Conservation (phyloP, 179 eudicot species). For the Beta corolliflora region DNA sequence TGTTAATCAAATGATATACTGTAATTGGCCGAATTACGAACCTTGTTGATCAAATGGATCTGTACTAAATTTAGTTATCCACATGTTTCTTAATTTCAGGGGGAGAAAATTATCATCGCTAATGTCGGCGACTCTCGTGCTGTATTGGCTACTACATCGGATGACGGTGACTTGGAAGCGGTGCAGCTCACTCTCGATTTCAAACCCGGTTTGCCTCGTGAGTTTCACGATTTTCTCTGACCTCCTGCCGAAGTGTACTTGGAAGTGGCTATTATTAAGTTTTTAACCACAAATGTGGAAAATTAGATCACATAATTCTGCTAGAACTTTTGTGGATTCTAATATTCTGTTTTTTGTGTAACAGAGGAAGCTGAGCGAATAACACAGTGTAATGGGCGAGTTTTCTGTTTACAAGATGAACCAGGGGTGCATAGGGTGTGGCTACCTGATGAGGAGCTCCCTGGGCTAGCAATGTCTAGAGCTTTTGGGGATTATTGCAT, state of each 20-base stretch:
- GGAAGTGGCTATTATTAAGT: neutral
- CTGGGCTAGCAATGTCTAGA: conserved; percentile 94
- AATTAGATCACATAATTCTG: neutral
- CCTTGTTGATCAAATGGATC: too few species aligned
- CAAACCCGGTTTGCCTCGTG: conserved; percentile 91
- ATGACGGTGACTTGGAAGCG: conserved; percentile 61
- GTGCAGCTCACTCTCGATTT: conserved; percentile 89
- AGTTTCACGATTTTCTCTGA: conserved; percentile 35
- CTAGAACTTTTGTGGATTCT: neutral
- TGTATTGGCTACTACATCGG: conserved; percentile 76
- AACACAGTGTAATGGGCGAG: conserved; percentile 70
- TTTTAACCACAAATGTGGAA: neutral
- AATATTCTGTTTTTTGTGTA: conserved; percentile 5
- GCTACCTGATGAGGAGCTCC: conserved; percentile 74
- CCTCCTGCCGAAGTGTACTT: neutral
- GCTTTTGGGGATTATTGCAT: conserved; percentile 93
- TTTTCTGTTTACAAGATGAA: conserved; percentile 78
- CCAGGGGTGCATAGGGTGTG: conserved; percentile 91
- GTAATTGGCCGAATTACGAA: neutral
- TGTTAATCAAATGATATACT: neutral
- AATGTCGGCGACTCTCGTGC: conserved; percentile 97
- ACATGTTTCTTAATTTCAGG: conserved; percentile 40
- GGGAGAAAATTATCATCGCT: conserved; percentile 63
- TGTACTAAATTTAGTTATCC: neutral
- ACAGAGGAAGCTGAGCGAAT: conserved; percentile 94